phyloP scores from a whole-genome alignment of 1,284 basidiomycete genomes.

The Ustilago trichophora region DNA sequence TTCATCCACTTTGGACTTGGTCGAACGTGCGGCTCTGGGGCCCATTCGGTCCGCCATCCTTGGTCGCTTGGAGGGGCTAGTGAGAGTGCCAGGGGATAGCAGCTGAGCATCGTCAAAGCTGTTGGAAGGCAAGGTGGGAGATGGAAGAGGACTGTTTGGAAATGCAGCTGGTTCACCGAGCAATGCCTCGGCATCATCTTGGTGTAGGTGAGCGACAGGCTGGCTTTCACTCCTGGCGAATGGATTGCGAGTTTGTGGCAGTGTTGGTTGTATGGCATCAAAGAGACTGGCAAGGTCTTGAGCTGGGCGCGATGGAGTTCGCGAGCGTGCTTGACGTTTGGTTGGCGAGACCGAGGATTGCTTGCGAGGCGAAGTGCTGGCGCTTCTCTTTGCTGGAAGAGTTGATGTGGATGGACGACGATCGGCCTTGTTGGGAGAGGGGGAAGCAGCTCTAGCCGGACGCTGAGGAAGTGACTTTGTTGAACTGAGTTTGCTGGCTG shows the following conservation, averaged over 20 bases:
- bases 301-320: constrained; percentile 35
- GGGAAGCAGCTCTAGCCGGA: constrained; percentile 24
- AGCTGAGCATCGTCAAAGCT: constrained; percentile 2
- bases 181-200: not conserved
- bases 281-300: constrained; percentile 40
- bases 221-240: constrained; percentile 41
- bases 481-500: constrained; percentile 1
- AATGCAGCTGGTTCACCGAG: not conserved
- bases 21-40: constrained; percentile 12
- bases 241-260: constrained; percentile 18
- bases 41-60: constrained; percentile 45
- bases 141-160: constrained; percentile 20
- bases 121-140: constrained; percentile 4
- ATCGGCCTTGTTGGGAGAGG: constrained; percentile 14
- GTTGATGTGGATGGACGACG: constrained; percentile 1
- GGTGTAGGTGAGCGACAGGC: constrained; percentile 15
- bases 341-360: constrained; percentile 14
- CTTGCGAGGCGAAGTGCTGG: constrained; percentile 35
- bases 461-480: constrained; percentile 25
- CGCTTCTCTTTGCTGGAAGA: constrained; percentile 22
- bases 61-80: constrained; percentile 35
- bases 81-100: constrained; percentile 8
- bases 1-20: constrained; percentile 18
- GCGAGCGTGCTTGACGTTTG: constrained; percentile 26
- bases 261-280: constrained; percentile 30